phyloP scores from a whole-genome alignment of 1,284 basidiomycete genomes.

The Chiua sp. region DNA sequence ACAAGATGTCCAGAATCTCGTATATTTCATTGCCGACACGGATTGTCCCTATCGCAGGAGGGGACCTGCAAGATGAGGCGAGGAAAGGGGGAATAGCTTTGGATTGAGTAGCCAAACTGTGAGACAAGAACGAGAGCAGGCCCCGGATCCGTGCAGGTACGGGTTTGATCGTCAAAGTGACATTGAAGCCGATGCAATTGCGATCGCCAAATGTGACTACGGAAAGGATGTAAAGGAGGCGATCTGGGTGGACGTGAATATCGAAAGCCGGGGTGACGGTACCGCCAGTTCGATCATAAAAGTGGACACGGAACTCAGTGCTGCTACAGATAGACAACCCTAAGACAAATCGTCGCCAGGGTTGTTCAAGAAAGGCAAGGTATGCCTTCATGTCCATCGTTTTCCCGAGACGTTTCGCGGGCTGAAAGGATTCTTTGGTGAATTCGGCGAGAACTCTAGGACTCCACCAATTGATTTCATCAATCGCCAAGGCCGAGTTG shows the following conservation, averaged over 20 bases:
- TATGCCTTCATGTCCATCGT: conserved; percentile 2
- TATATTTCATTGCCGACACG: background rate
- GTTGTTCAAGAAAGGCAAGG: background rate
- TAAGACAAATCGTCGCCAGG: no score
- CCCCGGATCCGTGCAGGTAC: no score
- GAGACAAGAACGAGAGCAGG: no score
- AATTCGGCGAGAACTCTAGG: background rate
- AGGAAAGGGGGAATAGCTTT: no score
- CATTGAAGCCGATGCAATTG: background rate
- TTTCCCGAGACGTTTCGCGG: background rate
- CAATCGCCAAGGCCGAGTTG: background rate
- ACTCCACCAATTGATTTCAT: conserved; percentile 2
- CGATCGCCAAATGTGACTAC: background rate
- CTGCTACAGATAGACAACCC: background rate
- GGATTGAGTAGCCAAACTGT: no score
- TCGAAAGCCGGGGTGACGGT: background rate
- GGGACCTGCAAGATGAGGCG: background rate
- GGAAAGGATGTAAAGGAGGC: background rate
- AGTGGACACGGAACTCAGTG: background rate
- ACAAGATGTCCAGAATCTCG: conserved; percentile 1
- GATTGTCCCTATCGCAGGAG: background rate
- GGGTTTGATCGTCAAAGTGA: background rate
- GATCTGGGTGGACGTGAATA: background rate
- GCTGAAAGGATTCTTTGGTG: background rate
- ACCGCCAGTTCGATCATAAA: background rate